Base-by-base conservation (phyloP, 148 eudicot genomes). In the Nyssa sinensis region DNA sequence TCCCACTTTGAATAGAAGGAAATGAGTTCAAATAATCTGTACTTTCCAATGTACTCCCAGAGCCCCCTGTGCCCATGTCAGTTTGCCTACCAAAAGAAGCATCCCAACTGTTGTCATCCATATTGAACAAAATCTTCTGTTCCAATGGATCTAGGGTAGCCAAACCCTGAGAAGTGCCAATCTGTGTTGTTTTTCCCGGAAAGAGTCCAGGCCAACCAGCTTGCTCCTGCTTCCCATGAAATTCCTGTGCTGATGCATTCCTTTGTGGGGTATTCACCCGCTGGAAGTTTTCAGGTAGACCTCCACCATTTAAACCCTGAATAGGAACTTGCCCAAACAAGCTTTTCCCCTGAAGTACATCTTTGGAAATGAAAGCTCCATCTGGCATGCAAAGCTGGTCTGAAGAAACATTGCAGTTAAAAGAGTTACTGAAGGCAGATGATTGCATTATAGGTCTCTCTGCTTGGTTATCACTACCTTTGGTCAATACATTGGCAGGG, bases 1-100 rank as follows among this genome's bases (percentile, higher is more conserved):
- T 90, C 75, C 95, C 95, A 83, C 87, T 86, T 72, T 88, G 94
- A 37, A 79, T 47, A 13, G 90, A 84, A 67, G 85, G 85, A 78
- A 82, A 79, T 33, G 62, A 81, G 47, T 64, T 75, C 63, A 59
- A 27, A 58, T 76, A 67, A 64, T 78, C 80, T 13, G 78, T 44
- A 41, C 53, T n/a, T 28, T 78, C 84, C 58, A 61, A 55, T 4
- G 63, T 66, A 76, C 67, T 75, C 55, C 24, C 71, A 64, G 61
- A 60, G 31, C 78, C 78, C 74, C 61, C 91, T 29, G 74, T 51
- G 32, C 70, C 72, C 39, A 67, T 32, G 30, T 79, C 69, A 41
- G 79, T 73, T 31, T 32, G 75, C 49, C 78, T 75, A 49, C 83
- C 77, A 41, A 80, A 78, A 74, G 84, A 84, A n/a, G 87, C 71